These are phyloP conservation scores for Zygoascus tannicola DNA, from an alignment of 805 yeast genomes.

Conservation along the genomic window DNA sequence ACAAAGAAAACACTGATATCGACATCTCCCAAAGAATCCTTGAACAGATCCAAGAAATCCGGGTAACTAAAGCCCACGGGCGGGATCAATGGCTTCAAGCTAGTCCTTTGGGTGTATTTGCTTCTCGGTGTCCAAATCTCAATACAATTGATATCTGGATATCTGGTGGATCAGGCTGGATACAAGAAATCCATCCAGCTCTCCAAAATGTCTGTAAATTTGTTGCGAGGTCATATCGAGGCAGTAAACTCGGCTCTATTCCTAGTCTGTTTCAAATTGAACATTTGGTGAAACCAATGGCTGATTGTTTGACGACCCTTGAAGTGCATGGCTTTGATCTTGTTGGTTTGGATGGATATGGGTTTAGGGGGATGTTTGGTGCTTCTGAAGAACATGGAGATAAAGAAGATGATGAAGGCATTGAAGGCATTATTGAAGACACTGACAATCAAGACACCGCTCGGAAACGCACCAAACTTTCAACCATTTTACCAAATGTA, in stretches of 20 bases:
- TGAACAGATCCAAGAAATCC: neutral
- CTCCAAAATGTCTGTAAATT: neutral
- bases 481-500: neutral
- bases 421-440: neutral
- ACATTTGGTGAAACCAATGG: neutral
- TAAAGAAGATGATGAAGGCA: neutral
- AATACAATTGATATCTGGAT: neutral
- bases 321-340: neutral
- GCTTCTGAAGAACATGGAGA: neutral
- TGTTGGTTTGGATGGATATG: neutral
- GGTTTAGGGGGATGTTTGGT: neutral
- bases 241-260: neutral
- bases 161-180: slow-evolving; percentile 2
- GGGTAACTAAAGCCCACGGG: neutral
- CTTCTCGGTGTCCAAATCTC: neutral
- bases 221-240: neutral
- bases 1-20: too few species aligned
- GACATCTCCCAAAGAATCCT: neutral
- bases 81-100: slow-evolving; percentile 1
- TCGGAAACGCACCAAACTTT: neutral
- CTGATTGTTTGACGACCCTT: neutral
- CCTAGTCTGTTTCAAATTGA: neutral
- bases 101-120: neutral
- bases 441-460: neutral
- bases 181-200: neutral